These are phyloP conservation scores for Trypanosoma cruzi DNA, from an alignment of 208 protist genomes.

Conservation along the genomic window DNA sequence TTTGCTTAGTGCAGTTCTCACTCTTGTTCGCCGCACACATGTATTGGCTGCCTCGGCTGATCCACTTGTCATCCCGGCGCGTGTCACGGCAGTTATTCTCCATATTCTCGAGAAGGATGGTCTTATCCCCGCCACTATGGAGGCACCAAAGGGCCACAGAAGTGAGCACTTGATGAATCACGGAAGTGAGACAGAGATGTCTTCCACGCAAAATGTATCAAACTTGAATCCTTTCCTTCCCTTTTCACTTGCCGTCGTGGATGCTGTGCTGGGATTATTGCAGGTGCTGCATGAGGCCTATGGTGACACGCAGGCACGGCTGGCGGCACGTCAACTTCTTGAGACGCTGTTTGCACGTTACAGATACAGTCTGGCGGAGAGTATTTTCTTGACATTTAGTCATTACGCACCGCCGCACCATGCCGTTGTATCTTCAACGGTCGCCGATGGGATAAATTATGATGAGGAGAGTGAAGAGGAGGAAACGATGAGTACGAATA, in stretches of 20 bases:
- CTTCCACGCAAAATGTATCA: neutral
- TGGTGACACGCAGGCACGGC: constrained; percentile 29
- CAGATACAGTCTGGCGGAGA: constrained; percentile 18
- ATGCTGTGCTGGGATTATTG: constrained; percentile 35
- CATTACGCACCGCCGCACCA: constrained; percentile 13
- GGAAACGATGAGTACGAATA: no score
- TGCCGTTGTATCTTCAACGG: neutral
- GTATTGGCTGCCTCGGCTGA: constrained; percentile 28
- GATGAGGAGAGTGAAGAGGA: constrained; percentile 1
- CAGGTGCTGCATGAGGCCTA: constrained; percentile 29
- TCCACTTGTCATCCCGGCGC: constrained; percentile 29
- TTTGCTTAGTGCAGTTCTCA: constrained; percentile 34
- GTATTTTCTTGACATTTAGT: constrained; percentile 26
- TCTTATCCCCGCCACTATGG: constrained; percentile 28
- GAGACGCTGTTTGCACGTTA: constrained; percentile 41
- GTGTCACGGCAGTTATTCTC: constrained; percentile 25
- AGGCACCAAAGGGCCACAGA: constrained; percentile 18
- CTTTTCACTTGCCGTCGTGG: constrained; percentile 29
- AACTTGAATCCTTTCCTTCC: constrained; percentile 34
- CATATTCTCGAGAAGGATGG: constrained; percentile 36
- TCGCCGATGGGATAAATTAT: neutral
- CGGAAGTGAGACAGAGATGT: neutral
- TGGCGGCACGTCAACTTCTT: constrained; percentile 35
- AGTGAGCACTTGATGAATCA: neutral
- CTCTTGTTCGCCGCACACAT: constrained; percentile 29